Evolutionary conservation across 1,284 basidiomycete genomes (phyloP), one percentile per base, ranked within the genome.

Genomic region (Fomitopsis palustris): DNA sequence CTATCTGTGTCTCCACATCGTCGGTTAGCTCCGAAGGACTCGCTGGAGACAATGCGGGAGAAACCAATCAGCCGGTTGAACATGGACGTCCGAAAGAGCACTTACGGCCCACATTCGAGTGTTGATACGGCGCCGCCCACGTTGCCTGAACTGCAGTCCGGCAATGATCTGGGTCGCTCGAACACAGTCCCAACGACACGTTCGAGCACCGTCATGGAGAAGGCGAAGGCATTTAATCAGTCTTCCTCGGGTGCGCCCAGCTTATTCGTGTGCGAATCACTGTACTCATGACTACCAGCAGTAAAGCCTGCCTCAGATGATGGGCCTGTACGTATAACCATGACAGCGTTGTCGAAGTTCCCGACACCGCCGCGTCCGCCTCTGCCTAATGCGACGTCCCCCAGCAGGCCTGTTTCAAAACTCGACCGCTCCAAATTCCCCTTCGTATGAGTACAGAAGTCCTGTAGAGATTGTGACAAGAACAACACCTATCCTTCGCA

Each of bases 121-220:
- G 68, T 35, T 51, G 67, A 35, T 62, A 59, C 38, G 57, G 61
- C 38, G 61, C 65, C 42, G 59, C 54, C 45, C 52, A 62, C 25
- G 4, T 69, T 62, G 19, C 62, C 62, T n/a, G n/a, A 60, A 7
- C 21, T 58, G 17, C 54, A 41, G 19, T 16, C 35, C 31, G 49
- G 57, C 23, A 23, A 61, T 12, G 62, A 64, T 25, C 64, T 67
- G 10, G 61, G 63, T 45, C 64, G 66, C 33, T 67, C 67, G 35
- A 66, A 65, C 49, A 70, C 65, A 7, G 54, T 65, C 64, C 65
- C 61, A 23, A 53, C 53, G 29, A 62, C 63, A 12, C 65, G 80
- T 58, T 78, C 81, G 56, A 85, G 82, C 61, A 57, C 57, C 16
- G 80, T 86, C 25, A 66, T 81, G 7, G 82, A 83, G 63, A 71